A percentile compares a stretch with the other conserved stretches of the same genome.
These are phyloP conservation scores for Eucalyptus camaldulensis DNA, from an alignment of 345 rosid species.

Conservation along the genomic window DNA sequence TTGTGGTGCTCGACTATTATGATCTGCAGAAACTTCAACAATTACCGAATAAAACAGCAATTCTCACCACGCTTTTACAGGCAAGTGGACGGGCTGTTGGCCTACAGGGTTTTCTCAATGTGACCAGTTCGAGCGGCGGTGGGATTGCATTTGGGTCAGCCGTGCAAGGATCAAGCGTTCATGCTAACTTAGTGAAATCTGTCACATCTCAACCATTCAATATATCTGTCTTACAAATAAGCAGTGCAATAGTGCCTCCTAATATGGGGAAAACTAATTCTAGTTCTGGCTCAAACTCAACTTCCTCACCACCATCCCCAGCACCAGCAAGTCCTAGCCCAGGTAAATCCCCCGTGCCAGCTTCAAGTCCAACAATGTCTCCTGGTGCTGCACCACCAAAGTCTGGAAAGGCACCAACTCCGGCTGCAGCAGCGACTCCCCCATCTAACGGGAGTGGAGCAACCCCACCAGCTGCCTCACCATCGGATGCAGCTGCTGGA, in stretches of 20 bases:
- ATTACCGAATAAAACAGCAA: neutral
- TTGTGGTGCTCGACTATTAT: constrained; percentile 21
- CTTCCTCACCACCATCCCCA: neutral
- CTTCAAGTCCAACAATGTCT: neutral
- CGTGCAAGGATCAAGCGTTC: neutral
- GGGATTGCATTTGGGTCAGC: constrained; percentile 10
- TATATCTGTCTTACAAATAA: constrained; percentile 20
- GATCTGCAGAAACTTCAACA: constrained; percentile 1
- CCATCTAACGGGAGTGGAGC: neutral
- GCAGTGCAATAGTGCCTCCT: constrained; percentile 6
- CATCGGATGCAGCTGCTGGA: neutral
- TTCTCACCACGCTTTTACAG: constrained; percentile 18
- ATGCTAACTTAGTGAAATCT: constrained; percentile 1
- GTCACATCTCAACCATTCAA: constrained; percentile 7
- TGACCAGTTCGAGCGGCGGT: neutral
- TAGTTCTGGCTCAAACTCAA: neutral
- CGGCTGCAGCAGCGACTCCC: neutral
- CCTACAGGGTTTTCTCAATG: constrained; percentile 20
- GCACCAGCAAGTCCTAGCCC: neutral
- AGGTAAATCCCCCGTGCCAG: neutral
- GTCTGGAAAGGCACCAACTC: neutral
- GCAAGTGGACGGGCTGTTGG: constrained; percentile 9
- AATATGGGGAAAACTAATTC: neutral
- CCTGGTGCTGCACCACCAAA: neutral
- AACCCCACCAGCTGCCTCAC: neutral